These are phyloP conservation scores for Boletus subluridellus DNA, from an alignment of 1,284 basidiomycete genomes.

Conservation along the genomic window DNA sequence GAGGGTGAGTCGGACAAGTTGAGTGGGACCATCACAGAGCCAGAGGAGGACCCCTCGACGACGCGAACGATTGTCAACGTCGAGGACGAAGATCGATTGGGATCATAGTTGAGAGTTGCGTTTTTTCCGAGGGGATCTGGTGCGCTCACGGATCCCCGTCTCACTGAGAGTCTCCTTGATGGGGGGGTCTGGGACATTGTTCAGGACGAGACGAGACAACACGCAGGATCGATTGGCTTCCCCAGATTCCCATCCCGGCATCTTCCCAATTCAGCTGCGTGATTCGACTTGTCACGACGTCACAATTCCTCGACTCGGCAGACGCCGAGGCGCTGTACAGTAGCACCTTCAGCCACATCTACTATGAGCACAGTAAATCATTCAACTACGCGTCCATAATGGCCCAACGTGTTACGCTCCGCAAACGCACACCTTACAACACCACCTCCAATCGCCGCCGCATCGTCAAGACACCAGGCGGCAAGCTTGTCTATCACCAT, in stretches of 20 bases:
- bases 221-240: slow-evolving; percentile 3
- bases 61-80: slow-evolving; percentile 73
- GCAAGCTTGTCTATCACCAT: slow-evolving; percentile 89
- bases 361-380: background rate
- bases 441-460: slow-evolving; percentile 95
- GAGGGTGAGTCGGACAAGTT: slow-evolving; percentile 32
- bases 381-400: slow-evolving; percentile 45
- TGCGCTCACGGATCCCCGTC: slow-evolving; percentile 64
- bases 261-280: slow-evolving; percentile 6
- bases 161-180: slow-evolving; percentile 46
- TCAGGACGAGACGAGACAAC: background rate
- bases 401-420: slow-evolving; percentile 99
- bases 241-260: background rate
- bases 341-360: slow-evolving; percentile 24
- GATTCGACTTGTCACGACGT: background rate
- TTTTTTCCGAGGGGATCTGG: slow-evolving; percentile 62
- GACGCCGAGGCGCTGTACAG: slow-evolving; percentile 23
- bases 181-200: slow-evolving; percentile 22
- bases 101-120: slow-evolving; percentile 48
- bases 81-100: slow-evolving; percentile 54
- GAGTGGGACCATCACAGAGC: slow-evolving; percentile 12
- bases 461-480: slow-evolving; percentile 96
- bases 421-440: slow-evolving; percentile 99
- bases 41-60: slow-evolving; percentile 18
- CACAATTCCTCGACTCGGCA: slow-evolving; percentile 9